Evolutionary conservation across 257 asterid species (phyloP), one percentile per base, ranked within the genome.

Genomic region (Penstemon newberryi): DNA sequence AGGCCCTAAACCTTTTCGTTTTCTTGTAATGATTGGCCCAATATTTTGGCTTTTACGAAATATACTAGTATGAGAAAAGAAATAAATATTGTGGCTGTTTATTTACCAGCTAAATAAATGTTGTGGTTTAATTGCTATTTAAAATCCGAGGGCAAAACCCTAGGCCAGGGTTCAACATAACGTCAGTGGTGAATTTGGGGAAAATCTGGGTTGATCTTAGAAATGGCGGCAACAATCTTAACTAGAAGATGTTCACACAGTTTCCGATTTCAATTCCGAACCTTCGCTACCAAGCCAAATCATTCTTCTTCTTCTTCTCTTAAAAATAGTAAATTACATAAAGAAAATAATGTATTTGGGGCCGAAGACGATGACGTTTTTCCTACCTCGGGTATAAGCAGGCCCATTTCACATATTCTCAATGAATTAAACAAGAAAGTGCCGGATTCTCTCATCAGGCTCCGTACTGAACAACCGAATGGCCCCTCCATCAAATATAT

Each of bases 341-440:
- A 56, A 19, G 66, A 45, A 62, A 18, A n/a, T n/a, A 65, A 50
- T 10, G 39, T n/a, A 40, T 1, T 7, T 8, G 56, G n/a, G 8
- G 77, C 64, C 6, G 77, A 44, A 3, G 78, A 73, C 36, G 84
- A 73, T 6, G 86, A 72, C 19, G 70, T 33, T 50, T 80, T 78
- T 46, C 78, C 84, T 13, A 66, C 80, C 15, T 79, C 93, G 18
- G 93, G 95, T 19, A 85, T 87, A 50, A 77, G 91, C 79, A 74
- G 89, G 5, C 83, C 97, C 38, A 85, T 92, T 41, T 87, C 90
- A 8, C 81, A 83, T 6, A 80, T 87, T 45, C 87, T 89, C 63
- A 89, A 82, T 63, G 92, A 89, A 61, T 76, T 89, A 65, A 87
- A 82, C 88, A 92, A 92, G 80, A 89, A 87, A 67, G 91, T 92